Evolutionary conservation across 805 yeast genomes (phyloP).

Genomic region (Alloascoidea hylecoeti): DNA sequence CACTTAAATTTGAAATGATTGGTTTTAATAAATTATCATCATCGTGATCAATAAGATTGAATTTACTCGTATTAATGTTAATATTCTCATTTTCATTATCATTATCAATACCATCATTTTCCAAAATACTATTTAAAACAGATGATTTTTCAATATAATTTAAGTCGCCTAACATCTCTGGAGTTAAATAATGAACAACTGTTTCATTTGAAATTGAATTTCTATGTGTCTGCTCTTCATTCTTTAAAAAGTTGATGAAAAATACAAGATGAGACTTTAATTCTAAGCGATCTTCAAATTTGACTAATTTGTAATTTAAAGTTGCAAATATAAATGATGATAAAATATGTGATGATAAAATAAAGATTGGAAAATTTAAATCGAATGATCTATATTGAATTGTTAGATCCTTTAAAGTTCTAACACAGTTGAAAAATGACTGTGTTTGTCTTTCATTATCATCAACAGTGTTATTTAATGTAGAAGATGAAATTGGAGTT

Average conservation of each 20-base stretch:
- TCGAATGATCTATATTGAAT: background rate
- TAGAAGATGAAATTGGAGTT: background rate
- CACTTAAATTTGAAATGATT: too few relatives aligned
- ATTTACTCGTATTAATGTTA: too few relatives aligned
- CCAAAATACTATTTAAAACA: background rate
- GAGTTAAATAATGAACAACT: too few relatives aligned
- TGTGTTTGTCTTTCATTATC: too few relatives aligned
- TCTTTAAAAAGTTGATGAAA: background rate
- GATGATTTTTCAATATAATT: background rate
- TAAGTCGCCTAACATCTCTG: background rate
- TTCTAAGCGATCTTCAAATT: background rate
- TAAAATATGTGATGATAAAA: background rate
- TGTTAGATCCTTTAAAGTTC: background rate
- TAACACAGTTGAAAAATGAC: background rate
- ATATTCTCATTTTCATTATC: too few relatives aligned
- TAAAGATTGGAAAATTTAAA: background rate
- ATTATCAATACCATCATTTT: background rate
- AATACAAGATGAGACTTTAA: background rate
- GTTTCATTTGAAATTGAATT: background rate
- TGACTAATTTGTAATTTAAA: background rate
- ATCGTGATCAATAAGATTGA: too few relatives aligned
- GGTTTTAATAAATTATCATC: too few relatives aligned
- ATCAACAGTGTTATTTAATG: background rate
- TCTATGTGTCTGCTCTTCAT: too few relatives aligned
- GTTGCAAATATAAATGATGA: background rate